Conservation (phyloP, 2,329 filamentous ascomycete species). For the Huntiella decipiens region DNA sequence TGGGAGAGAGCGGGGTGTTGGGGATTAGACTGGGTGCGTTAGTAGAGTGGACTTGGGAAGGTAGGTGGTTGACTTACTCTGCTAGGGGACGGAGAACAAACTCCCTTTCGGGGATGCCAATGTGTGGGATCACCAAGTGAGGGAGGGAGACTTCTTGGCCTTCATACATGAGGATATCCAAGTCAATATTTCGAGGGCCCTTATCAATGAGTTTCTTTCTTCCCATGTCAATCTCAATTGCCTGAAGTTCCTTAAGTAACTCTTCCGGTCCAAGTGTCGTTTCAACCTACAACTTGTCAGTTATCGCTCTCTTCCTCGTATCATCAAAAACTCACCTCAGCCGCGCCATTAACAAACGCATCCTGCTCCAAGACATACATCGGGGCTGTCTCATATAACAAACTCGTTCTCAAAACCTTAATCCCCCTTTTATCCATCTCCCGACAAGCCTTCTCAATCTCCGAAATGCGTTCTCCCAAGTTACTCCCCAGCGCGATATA, state of each 20-base stretch:
- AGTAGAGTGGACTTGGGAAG: background rate
- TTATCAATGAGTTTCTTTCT: constrained; percentile 77
- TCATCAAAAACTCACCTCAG: constrained; percentile 45
- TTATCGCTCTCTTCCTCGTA: background rate
- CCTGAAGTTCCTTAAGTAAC: constrained; percentile 63
- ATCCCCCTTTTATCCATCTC: constrained; percentile 60
- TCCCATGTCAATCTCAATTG: constrained; percentile 63
- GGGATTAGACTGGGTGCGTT: constrained; percentile 31
- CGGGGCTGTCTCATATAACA: constrained; percentile 81
- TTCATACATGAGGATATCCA: constrained; percentile 78
- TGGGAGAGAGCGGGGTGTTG: constrained; percentile 30
- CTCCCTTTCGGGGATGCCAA: constrained; percentile 70
- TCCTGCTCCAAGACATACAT: constrained; percentile 93
- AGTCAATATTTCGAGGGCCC: constrained; percentile 81
- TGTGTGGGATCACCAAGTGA: constrained; percentile 68
- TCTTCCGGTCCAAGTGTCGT: constrained; percentile 57
- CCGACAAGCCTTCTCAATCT: constrained; percentile 68
- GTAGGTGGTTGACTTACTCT: constrained; percentile 33
- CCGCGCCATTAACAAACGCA: constrained; percentile 78
- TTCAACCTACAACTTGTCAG: constrained; percentile 40
- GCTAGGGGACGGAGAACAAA: constrained; percentile 80
- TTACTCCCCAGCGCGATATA: constrained; percentile 90
- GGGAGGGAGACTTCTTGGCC: constrained; percentile 44
- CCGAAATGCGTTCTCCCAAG: constrained; percentile 62
- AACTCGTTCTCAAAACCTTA: constrained; percentile 60